Evolutionary conservation across 306 rosid species (phyloP).

Genomic region (Elaeagnus macrophylla): DNA sequence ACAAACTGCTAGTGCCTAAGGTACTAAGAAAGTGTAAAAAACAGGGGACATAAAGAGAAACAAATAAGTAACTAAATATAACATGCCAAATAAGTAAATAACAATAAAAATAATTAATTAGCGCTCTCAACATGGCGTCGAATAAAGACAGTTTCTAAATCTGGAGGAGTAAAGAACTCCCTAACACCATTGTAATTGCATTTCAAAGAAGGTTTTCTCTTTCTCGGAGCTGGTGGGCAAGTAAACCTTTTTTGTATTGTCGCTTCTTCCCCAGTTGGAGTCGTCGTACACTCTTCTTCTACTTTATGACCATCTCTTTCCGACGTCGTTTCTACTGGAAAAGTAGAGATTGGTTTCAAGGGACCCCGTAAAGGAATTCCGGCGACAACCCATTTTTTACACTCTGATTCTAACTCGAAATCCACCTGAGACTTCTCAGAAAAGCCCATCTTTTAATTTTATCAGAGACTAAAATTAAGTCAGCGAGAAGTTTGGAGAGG

Average conservation of each 20-base stretch:
- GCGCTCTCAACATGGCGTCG: conserved; percentile 60
- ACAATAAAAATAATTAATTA: conserved; percentile 11
- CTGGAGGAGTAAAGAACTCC: conserved; percentile 76
- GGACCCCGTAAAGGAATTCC: conserved; percentile 55
- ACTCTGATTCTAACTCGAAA: conserved; percentile 31
- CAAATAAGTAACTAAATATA: background rate
- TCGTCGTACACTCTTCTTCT: conserved; percentile 36
- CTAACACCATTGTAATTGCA: conserved; percentile 35
- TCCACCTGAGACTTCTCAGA: conserved; percentile 29
- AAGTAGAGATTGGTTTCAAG: conserved; percentile 49
- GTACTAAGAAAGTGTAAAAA: no score
- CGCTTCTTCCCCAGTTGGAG: conserved; percentile 68
- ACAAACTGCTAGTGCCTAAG: no score
- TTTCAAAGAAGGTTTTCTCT: conserved; percentile 50
- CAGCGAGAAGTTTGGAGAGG: conserved; percentile 3
- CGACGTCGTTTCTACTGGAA: conserved; percentile 20
- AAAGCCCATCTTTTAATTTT: conserved; percentile 42
- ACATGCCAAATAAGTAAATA: background rate
- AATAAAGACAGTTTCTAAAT: conserved; percentile 64
- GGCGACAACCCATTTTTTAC: conserved; percentile 56
- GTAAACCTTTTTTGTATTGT: conserved; percentile 38
- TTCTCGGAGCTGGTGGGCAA: conserved; percentile 87
- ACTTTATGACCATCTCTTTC: conserved; percentile 4
- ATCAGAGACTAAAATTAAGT: background rate
- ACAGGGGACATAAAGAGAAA: background rate